A percentile compares a stretch with the other conserved stretches of the same genome.
Evolutionary conservation across 306 rosid species (phyloP).

Genomic region (Luffa aegyptiaca): DNA sequence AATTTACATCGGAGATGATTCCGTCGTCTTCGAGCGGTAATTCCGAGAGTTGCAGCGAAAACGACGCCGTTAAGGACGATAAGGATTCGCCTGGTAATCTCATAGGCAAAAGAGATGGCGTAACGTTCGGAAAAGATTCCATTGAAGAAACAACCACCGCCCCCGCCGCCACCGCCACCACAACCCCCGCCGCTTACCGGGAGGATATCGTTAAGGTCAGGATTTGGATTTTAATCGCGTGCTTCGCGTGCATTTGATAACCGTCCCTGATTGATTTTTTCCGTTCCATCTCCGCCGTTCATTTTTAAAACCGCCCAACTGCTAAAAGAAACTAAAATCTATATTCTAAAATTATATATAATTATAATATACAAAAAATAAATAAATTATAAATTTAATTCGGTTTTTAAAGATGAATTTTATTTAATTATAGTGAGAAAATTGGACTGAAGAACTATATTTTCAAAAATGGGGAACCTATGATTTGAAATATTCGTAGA

Average conservation of each 20-base stretch:
- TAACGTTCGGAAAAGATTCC: slow-evolving; percentile 26
- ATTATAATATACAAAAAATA: too few species aligned
- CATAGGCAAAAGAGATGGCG: not conserved
- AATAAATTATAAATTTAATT: not conserved
- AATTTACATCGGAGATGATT: slow-evolving; percentile 23
- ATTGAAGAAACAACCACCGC: not conserved
- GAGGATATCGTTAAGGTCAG: slow-evolving; percentile 28
- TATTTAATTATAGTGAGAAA: not conserved
- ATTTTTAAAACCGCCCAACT: not conserved
- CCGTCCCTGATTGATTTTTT: not conserved
- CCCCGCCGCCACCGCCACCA: too few species aligned
- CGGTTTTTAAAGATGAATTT: not conserved
- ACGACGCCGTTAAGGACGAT: slow-evolving; percentile 16
- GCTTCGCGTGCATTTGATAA: not conserved
- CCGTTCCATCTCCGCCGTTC: slow-evolving; percentile 7
- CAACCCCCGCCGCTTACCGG: not conserved
- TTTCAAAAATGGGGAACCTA: not conserved
- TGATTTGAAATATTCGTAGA: slow-evolving; percentile 1
- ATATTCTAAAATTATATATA: too few species aligned
- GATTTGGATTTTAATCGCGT: not conserved
- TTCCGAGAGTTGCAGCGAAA: slow-evolving; percentile 16
- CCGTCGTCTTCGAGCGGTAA: slow-evolving; percentile 17
- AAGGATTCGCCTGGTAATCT: not conserved
- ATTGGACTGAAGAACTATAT: not conserved
- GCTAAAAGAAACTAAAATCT: not conserved